Conservation (phyloP, 352 stramenopile species). For the Pythium pyrilobum region DNA sequence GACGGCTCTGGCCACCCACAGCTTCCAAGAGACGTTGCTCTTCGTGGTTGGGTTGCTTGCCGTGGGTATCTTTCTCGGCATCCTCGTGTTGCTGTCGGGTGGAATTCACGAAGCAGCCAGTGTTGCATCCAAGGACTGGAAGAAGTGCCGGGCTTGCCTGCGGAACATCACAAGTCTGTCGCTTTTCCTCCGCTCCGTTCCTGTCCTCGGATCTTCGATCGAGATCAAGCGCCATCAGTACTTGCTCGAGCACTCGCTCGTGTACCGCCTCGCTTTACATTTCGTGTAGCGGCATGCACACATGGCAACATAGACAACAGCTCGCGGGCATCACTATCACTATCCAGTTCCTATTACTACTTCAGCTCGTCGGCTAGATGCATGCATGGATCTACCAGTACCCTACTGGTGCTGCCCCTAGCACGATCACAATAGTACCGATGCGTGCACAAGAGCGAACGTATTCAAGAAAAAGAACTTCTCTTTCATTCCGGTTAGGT, state of each 20-base stretch:
- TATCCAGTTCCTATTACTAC: neutral
- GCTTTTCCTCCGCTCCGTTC: conserved; percentile 72
- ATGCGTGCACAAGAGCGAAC: no score
- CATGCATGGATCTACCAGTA: no score
- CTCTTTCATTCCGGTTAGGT: neutral
- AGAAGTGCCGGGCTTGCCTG: conserved; percentile 65
- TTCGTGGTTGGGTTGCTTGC: conserved; percentile 46
- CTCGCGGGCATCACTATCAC: neutral
- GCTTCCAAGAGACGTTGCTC: conserved; percentile 50
- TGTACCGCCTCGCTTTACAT: conserved; percentile 76
- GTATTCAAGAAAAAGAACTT: neutral
- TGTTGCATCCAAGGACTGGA: conserved; percentile 61
- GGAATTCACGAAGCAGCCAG: conserved; percentile 50
- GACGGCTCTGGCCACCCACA: conserved; percentile 41
- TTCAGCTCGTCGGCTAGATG: no score
- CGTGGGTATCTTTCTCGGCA: conserved; percentile 44
- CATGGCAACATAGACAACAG: neutral
- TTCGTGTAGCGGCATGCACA: no score
- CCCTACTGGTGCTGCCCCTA: no score
- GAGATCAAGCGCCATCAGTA: conserved; percentile 77
- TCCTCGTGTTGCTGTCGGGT: conserved; percentile 56
- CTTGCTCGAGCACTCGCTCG: conserved; percentile 70
- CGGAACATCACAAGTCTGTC: conserved; percentile 80
- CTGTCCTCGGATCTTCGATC: conserved; percentile 56
- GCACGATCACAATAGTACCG: no score